Evolutionary conservation across 2,329 filamentous ascomycete genomes (phyloP).

Genomic region (Sarocladium strictum): DNA sequence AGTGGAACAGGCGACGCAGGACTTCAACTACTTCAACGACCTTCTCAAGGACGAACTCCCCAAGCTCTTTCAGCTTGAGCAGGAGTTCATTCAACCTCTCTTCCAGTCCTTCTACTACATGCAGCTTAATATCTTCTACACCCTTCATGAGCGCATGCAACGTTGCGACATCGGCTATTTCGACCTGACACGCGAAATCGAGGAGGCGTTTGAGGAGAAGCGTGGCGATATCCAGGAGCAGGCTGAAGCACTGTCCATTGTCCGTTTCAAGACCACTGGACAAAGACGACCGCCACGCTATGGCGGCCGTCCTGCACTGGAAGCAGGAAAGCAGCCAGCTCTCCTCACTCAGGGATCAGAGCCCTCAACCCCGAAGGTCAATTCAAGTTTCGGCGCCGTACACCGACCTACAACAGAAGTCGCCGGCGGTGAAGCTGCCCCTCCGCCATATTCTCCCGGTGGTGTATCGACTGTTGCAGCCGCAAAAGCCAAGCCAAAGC

Average conservation of each 20-base stretch:
- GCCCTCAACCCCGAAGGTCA: conserved; percentile 16
- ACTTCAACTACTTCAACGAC: conserved; percentile 98
- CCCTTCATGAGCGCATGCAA: conserved; percentile 97
- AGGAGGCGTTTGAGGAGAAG: conserved; percentile 85
- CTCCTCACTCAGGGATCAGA: conserved; percentile 46
- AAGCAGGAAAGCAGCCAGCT: conserved; percentile 40
- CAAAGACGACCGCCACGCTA: conserved; percentile 56
- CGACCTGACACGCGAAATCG: conserved; percentile 82
- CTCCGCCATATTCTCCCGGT: conserved; percentile 63
- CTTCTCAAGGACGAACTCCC: conserved; percentile 93
- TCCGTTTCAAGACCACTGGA: conserved; percentile 86
- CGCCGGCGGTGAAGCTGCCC: conserved; percentile 51
- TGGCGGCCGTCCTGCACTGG: conserved; percentile 47
- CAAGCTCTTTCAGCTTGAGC: conserved; percentile 81
- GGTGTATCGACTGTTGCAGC: conserved; percentile 43
- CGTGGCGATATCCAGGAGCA: conserved; percentile 81
- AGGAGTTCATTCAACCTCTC: conserved; percentile 90
- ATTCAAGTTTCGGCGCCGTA: conserved; percentile 12
- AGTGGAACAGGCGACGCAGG: conserved; percentile 83
- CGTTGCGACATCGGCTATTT: conserved; percentile 96
- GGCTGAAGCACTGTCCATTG: conserved; percentile 77
- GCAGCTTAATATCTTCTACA: conserved; percentile 99
- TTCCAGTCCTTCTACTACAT: conserved; percentile 99
- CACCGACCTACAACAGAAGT: conserved; percentile 14
- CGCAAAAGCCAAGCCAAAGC: conserved; percentile 50